These are phyloP conservation scores for Colletotrichum phormii DNA, from an alignment of 2,329 filamentous ascomycete genomes.

Conservation along the genomic window DNA sequence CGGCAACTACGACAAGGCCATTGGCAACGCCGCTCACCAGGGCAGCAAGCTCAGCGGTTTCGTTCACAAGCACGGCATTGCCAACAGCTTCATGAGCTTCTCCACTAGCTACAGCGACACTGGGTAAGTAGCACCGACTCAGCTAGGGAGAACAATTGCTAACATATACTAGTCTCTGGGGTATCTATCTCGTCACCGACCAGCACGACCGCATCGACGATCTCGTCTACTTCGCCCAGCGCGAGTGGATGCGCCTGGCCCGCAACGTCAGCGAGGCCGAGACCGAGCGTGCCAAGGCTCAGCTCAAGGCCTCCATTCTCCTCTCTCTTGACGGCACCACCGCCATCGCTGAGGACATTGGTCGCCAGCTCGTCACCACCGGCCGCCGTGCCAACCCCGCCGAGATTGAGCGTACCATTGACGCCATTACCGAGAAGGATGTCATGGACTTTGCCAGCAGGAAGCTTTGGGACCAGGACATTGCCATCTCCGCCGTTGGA, in stretches of 20 bases:
- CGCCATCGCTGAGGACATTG: constrained; percentile 97
- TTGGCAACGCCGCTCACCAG: constrained; percentile 96
- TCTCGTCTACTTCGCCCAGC: constrained; percentile 96
- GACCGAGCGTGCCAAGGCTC: constrained; percentile 97
- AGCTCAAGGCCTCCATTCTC: constrained; percentile 98
- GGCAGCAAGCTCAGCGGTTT: constrained; percentile 98
- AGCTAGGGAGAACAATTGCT: constrained; percentile 42
- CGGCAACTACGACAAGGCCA: constrained; percentile 99
- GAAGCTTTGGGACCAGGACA: constrained; percentile 97
- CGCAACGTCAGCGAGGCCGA: constrained; percentile 89
- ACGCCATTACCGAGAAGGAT: constrained; percentile 91
- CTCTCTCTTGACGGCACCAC: constrained; percentile 98
- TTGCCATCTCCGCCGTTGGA: constrained; percentile 93
- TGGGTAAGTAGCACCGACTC: constrained; percentile 72
- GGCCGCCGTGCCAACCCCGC: constrained; percentile 90
- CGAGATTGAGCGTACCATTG: constrained; percentile 94
- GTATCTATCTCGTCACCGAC: constrained; percentile 97
- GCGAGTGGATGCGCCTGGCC: constrained; percentile 96
- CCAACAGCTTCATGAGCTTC: constrained; percentile 99
- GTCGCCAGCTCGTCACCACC: constrained; percentile 97
- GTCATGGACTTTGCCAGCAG: constrained; percentile 96
- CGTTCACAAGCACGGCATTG: constrained; percentile 93
- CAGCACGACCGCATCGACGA: constrained; percentile 90
- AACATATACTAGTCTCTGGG: constrained; percentile 82
- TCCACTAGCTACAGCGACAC: constrained; percentile 99